Base-by-base conservation (phyloP, 306 rosid species). In the Quercus engelmannii region DNA sequence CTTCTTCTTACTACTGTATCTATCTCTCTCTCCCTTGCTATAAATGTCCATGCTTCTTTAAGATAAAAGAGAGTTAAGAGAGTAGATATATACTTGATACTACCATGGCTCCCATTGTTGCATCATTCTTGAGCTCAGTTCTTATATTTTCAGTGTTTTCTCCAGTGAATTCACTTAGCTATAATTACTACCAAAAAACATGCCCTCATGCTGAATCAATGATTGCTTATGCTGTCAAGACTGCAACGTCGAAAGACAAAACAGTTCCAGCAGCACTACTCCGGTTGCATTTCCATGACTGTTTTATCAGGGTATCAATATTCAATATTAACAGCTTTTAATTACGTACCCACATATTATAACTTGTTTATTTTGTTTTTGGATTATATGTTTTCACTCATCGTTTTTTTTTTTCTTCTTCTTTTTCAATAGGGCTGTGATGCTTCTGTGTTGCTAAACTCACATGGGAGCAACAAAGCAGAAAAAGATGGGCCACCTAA, bases 151-250 rank as follows among this genome's bases (percentile, higher is more conserved):
- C 90, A 51, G 57, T 61, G 26, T 75, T 85, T 70, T 80, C 89
- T 14, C 55, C 77, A 4, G 88, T 78, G 59, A 79, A 73, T 19
- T 88, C 97, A 18, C 89, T 94, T 52, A 87, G 94, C 91, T 83
- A 73, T 33, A 89, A 94, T 79, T 78, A 92, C 84, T 92, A 94
- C 14, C 85, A 83, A 20, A 90, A 92, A 76, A 87, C 91, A 54
- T 94, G 98, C 77, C 98, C 97, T 7, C 64, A 82, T 31, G 80
- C 81, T 0, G 97, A 94, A 68, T 68, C 72, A 35, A 68, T 68
- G 28, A 38, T 68, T n/a, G 10, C 54, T 4, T 8, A 35, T 35
- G 72, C 72, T 35, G 52, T 68, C 72, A 68, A 68, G 72, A 68
- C 11, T 52, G 91, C 84, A 1, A 57, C 55, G 2, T 63, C 76